Percentiles rank a stretch among this genome's conserved stretches.
Evolutionary conservation across 352 stramenopile species (phyloP).

Genomic region (Pilasporangium apinafurcum): DNA sequence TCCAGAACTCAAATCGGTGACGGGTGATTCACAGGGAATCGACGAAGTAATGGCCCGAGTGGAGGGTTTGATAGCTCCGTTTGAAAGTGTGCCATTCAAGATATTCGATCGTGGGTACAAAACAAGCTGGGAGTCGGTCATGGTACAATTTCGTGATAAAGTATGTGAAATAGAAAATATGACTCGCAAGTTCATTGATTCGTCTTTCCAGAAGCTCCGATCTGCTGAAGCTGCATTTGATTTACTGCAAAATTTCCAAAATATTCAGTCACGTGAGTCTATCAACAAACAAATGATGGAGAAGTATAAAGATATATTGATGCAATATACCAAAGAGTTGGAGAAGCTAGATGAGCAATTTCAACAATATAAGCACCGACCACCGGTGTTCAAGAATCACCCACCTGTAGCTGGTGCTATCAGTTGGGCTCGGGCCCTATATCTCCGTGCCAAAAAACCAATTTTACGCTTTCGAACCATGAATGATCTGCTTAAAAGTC

Average conservation of each 20-base stretch:
- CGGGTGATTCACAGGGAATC: constrained; percentile 91
- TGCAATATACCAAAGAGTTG: constrained; percentile 95
- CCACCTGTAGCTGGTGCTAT: constrained; percentile 86
- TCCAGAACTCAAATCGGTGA: constrained; percentile 94
- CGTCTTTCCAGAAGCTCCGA: constrained; percentile 93
- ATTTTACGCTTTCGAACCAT: constrained; percentile 93
- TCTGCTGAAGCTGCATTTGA: constrained; percentile 94
- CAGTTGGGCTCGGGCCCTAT: constrained; percentile 78
- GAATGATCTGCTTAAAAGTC: constrained; percentile 89
- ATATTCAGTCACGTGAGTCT: constrained; percentile 92
- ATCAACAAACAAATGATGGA: constrained; percentile 97
- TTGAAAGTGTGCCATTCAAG: constrained; percentile 89
- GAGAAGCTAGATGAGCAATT: constrained; percentile 90
- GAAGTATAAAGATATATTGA: constrained; percentile 95
- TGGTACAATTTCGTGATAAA: constrained; percentile 91
- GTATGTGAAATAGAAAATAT: constrained; percentile 94
- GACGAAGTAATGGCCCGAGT: constrained; percentile 91
- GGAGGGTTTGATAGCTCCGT: constrained; percentile 76
- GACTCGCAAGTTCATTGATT: constrained; percentile 94
- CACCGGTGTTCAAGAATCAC: constrained; percentile 92
- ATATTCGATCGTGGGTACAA: constrained; percentile 94
- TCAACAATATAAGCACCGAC: constrained; percentile 66
- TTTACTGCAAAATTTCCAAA: constrained; percentile 96
- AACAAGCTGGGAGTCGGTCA: constrained; percentile 92
- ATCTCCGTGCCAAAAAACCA: constrained; percentile 91